phyloP scores from a whole-genome alignment of 306 rosid genomes.

The barrel medic (Medicago truncatula) region MtrunA17r5.0-ANR NC_053048.1:34829001-34829500 shows the following conservation, averaged over 20 bases:
- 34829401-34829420: constrained; percentile 53
- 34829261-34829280: constrained; percentile 71
- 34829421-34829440: constrained; percentile 22
- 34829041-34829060: constrained; percentile 77
- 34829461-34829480: constrained; percentile 27
- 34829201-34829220: constrained; percentile 77
- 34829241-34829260: constrained; percentile 85
- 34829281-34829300: constrained; percentile 57
- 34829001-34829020: constrained; percentile 75
- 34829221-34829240: constrained; percentile 77
- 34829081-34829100: constrained; percentile 67
- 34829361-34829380: constrained; percentile 79
- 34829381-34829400: constrained; percentile 72
- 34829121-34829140: constrained; percentile 92
- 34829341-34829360: constrained; percentile 80
- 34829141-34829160: constrained; percentile 76
- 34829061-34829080: constrained; percentile 75
- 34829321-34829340: constrained; percentile 75
- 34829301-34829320: constrained; percentile 68
- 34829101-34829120: constrained; percentile 81
- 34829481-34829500: constrained; percentile 9
- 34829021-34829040: constrained; percentile 87
- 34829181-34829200: constrained; percentile 74
- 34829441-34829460: constrained; percentile 15
- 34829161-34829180: constrained; percentile 77